Base-by-base conservation (phyloP, 2,329 filamentous ascomycete genomes). In the Tolypocladium sp. region DNA sequence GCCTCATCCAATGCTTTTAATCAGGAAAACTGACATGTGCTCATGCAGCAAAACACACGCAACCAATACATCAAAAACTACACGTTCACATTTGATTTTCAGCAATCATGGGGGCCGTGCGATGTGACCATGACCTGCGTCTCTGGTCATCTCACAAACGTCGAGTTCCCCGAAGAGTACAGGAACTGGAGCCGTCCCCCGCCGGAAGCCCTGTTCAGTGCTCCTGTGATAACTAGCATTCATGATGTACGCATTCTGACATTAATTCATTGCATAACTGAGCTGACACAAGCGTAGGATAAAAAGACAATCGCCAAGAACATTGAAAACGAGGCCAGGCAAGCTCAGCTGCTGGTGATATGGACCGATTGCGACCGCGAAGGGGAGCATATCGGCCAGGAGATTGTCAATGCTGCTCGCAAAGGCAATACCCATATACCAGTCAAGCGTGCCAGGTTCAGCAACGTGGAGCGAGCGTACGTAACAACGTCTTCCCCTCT, bases 351-450 rank as follows among this genome's bases (percentile, higher is more conserved):
- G 15, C 79, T 99, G 38, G 93, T 95, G 73, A 97, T 99, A 66
- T 99, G 94, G 94, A 99, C 94, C 0, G 94, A 99, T 80, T 97
- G 94, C 74, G 94, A 99, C 79, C 86, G 92, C 58, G 94, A 99
- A 79, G 94, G 94, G 41, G 94, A 99, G 72, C 90, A 97, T 70
- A 99, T 99, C 65, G 94, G 94, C 8, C 82, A 89, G 44, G 93
- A 99, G 72, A 93, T 99, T 61, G 87, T 91, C 52, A 83, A 89
- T 57, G 88, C 93, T 60, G 94, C 94, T 6, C 78, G 80, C 54
- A 85, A 86, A 67, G 87, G 84, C 12, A 97, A 97, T 63, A 74
- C 80, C 12, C 78, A 78, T 1, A 86, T 99, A 49, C 81, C 91
- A 62, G 84, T 97, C 59, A 94, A 91, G 69, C 83, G 94, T 66